Base-by-base conservation (phyloP, 164 flowering plant genomes). In the Echeveria elegans region DNA sequence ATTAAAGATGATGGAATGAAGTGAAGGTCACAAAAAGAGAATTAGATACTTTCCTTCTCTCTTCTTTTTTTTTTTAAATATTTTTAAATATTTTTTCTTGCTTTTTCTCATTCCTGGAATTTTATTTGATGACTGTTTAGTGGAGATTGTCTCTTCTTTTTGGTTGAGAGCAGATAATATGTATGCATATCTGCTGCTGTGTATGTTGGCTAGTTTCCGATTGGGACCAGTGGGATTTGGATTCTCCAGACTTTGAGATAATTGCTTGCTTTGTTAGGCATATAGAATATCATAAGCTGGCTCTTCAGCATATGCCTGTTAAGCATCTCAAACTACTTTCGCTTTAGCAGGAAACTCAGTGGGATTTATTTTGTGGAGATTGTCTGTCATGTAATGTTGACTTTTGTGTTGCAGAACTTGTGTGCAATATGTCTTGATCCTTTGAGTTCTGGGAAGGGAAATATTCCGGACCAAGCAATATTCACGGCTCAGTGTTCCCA, bases 401-500 rank as follows among this genome's bases (percentile, higher is more conserved):
- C 67, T 4, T 74, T 32, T 36, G 4, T 73, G 43, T 71, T 45
- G 85, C 90, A 92, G 98, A 88, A 68, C 67, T 29, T 88, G 66
- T 92, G 98, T 40, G 84, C 98, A 26, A 92, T 92, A 74, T 90
- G 96, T 66, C 80, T 93, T 40, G 96, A 93, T 63, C 80, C 90
- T 12, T 72, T 93, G 78, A 82, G 70, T 41, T 80, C 72, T 76
- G 76, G 78, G 72, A 74, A 73, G 0, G 75, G 81, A 12, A 66
- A 63, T 70, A 77, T 80, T 74, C 84, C 86, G 0, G 82, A 86
- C 47, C 85, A 85, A 61, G 91, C 96, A 28, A 82, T 92, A 69
- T 90, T 92, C 80, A 88, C 95, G 0, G 91, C 96, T 0, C 96
- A 89, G 68, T 92, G 96, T 77, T 85, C 96, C n/a, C 98, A 92